Conservation (phyloP, 75 land plant species). For the Cupressus sempervirens region DNA sequence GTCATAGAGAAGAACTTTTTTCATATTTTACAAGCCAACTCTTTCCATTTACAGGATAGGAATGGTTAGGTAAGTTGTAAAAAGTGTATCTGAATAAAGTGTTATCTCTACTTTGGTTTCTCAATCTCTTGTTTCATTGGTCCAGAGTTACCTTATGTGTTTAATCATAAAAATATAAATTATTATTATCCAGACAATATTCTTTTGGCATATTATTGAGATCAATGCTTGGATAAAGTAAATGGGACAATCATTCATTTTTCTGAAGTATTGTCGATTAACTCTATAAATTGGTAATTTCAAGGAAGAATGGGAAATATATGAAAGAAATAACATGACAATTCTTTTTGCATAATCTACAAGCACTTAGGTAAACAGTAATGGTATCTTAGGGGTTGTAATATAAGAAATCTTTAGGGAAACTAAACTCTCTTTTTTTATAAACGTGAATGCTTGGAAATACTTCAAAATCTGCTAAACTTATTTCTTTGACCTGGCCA, state of each 20-base stretch:
- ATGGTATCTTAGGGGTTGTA: background rate
- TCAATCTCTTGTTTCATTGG: background rate
- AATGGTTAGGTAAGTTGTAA: background rate
- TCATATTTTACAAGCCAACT: background rate
- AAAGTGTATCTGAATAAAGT: background rate
- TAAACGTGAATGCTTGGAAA: too few relatives aligned
- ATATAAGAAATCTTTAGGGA: background rate
- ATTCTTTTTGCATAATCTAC: background rate
- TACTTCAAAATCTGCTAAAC: background rate
- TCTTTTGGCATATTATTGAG: background rate
- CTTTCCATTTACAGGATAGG: slow-evolving; percentile 6
- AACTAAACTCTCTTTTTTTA: background rate
- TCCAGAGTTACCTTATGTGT: background rate
- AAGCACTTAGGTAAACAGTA: background rate
- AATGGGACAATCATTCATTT: too few relatives aligned
- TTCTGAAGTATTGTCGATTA: too few relatives aligned
- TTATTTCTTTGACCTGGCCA: background rate
- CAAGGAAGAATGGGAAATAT: background rate
- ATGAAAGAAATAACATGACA: background rate
- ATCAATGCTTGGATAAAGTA: background rate
- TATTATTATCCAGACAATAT: background rate
- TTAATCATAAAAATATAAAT: background rate
- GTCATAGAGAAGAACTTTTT: background rate
- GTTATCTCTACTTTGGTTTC: background rate
- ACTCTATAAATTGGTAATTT: background rate